phyloP scores from a whole-genome alignment of 768 basidiomycete genomes.

The Russula griseocarnosa region DNA sequence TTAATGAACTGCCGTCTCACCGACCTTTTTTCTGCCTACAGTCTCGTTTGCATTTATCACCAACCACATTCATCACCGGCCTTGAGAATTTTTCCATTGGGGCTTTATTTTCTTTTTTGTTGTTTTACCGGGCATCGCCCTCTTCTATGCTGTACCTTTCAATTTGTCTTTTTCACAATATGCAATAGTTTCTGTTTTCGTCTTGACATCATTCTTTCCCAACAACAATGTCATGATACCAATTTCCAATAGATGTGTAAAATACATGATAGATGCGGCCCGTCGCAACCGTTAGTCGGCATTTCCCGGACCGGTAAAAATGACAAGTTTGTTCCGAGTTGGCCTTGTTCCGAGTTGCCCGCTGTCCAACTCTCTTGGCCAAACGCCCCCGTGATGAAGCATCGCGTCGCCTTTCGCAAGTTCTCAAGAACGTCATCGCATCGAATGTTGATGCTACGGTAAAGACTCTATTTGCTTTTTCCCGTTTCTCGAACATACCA shows the following conservation, averaged over 20 bases:
- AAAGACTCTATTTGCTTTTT: slow-evolving; percentile 27
- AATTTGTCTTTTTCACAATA: not conserved
- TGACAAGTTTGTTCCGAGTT: too few relatives aligned
- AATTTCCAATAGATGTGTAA: slow-evolving; percentile 6
- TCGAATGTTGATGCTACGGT: slow-evolving; percentile 91
- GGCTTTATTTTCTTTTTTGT: slow-evolving; percentile 11
- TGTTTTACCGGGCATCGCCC: slow-evolving; percentile 16
- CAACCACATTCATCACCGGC: not conserved
- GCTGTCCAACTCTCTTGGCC: not conserved
- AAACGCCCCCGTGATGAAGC: slow-evolving; percentile 61
- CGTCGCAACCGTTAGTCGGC: not conserved
- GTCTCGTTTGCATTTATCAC: slow-evolving; percentile 4
- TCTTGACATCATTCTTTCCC: not conserved
- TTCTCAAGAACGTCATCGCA: slow-evolving; percentile 90
- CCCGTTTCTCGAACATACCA: not conserved
- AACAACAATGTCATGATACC: not conserved
- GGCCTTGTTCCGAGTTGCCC: not conserved
- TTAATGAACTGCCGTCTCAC: not conserved
- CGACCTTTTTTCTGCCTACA: not conserved
- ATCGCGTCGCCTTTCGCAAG: slow-evolving; percentile 89
- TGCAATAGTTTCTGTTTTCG: not conserved
- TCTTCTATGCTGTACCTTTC: not conserved
- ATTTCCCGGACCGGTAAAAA: not conserved
- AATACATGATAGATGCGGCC: not conserved
- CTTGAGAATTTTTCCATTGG: slow-evolving; percentile 5